A percentile compares a stretch with the other conserved stretches of the same genome.
Conservation (phyloP, 75 land plant species). For the Selaginella moellendorffii region DNA sequence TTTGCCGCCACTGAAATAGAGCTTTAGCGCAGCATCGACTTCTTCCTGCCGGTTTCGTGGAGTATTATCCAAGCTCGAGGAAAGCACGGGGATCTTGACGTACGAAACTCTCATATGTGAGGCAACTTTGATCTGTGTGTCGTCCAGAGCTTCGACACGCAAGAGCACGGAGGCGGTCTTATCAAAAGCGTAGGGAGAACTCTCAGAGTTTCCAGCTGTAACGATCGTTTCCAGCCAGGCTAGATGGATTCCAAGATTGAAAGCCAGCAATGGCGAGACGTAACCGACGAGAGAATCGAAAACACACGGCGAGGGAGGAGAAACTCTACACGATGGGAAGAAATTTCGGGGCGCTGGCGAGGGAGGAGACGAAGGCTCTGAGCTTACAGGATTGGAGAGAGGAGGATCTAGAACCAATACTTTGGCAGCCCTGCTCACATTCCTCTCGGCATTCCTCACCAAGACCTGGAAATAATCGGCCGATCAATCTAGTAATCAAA, state of each 20-base stretch:
- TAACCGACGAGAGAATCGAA: conserved; percentile 39
- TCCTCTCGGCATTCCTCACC: conserved; percentile 43
- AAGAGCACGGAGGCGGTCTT: not conserved
- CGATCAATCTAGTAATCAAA: too few species aligned
- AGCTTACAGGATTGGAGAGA: not conserved
- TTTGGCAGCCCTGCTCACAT: conserved; percentile 46
- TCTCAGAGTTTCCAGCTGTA: not conserved
- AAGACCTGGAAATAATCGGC: not conserved
- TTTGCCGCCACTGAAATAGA: conserved; percentile 54
- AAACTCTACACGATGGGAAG: conserved; percentile 34
- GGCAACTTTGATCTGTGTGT: not conserved
- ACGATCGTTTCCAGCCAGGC: conserved; percentile 35
- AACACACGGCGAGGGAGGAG: not conserved
- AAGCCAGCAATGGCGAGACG: conserved; percentile 61
- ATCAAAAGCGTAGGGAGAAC: not conserved
- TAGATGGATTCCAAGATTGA: conserved; percentile 62
- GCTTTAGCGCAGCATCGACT: conserved; percentile 53
- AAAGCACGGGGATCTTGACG: conserved; percentile 18
- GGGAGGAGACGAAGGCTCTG: not conserved
- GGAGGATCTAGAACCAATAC: conserved; percentile 59
- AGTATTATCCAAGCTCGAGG: conserved; percentile 23
- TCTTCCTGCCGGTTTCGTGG: conserved; percentile 39
- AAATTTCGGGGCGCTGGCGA: not conserved
- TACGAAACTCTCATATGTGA: conserved; percentile 26
- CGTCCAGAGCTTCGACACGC: not conserved